Evolutionary conservation across 75 land plant species (phyloP), one percentile per base, ranked within the genome.

Genomic region (Selaginella tamariscina): DNA sequence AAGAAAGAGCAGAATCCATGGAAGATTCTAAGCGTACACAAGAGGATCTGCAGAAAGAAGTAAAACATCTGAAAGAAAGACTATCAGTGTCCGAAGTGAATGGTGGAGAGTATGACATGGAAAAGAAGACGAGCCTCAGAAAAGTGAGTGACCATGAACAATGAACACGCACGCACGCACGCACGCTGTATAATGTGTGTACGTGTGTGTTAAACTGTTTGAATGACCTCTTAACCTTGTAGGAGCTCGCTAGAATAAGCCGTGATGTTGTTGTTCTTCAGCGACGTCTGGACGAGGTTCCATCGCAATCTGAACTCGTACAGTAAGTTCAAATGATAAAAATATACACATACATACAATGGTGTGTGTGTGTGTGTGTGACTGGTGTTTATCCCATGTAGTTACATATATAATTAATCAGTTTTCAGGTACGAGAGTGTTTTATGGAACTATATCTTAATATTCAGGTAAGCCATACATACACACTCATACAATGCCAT

Each of bases 241-340:
- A 76, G 78, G 78, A 76, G 49, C 73, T 71, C 27, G 74, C 71
- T 24, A 20, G 60, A 54, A 72, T 31, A 26, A 54, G 33, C 32
- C 75, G 60, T 20, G 76, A 59, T 33, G 62, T 67, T 57, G 28
- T 80, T 29, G 39, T 54, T 2, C 33, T 81, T 24, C 73, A 76
- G 67, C 67, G 82, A 29, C 75, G 77, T 30, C 56, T 83, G 62
- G 86, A 77, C 78, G 84, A 78, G 21, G 69, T 79, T 26, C 89
- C 89, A 65, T 31, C 68, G 22, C 84, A 83, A 60, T 27, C 75
- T 18, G 89, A 86, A 77, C 82, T 86, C 33, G 79, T 86, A 49
- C 89, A 85, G 88, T 85, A 80, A 31, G 83, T 70, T 32, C 15
- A 39, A 39, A 39, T 5, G 5, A 15, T 39, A 15, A 39, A 15